A percentile compares a stretch with the other conserved stretches of the same genome.
These are phyloP conservation scores for Lojkania enalia DNA, from an alignment of 2,329 filamentous ascomycete species.

Conservation along the genomic window DNA sequence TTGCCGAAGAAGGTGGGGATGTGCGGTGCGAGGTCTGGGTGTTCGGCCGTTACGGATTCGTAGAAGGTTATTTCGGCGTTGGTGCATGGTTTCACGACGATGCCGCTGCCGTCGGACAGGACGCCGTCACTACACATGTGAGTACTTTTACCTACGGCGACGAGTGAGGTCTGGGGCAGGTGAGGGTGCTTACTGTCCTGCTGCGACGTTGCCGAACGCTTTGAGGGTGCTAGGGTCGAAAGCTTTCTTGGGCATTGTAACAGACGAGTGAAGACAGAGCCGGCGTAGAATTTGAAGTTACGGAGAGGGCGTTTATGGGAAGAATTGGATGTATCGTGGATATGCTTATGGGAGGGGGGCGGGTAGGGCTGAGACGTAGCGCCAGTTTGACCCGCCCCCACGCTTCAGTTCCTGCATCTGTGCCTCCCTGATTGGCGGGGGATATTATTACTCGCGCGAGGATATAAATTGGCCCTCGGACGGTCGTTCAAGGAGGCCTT, in stretches of 20 bases:
- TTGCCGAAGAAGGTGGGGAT: conserved; percentile 87
- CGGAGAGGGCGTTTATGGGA: too few species aligned
- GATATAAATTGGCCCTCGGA: too few species aligned
- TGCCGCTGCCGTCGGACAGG: conserved; percentile 77
- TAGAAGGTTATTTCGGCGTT: conserved; percentile 87
- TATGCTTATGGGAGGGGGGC: too few species aligned
- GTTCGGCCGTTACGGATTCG: conserved; percentile 66
- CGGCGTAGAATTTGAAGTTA: too few species aligned
- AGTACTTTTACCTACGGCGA: conserved; percentile 1
- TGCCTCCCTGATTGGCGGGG: too few species aligned
- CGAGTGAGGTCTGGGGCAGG: conserved; percentile 9
- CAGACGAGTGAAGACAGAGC: too few species aligned
- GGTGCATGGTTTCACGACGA: conserved; percentile 95
- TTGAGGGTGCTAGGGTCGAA: conserved; percentile 65
- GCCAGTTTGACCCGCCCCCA: too few species aligned
- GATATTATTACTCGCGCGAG: too few species aligned
- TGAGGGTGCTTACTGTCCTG: conserved; percentile 72
- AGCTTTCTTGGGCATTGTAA: conserved; percentile 44
- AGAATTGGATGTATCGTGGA: too few species aligned
- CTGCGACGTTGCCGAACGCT: conserved; percentile 75
- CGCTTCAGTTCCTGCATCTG: too few species aligned
- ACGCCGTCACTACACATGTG: conserved; percentile 75
- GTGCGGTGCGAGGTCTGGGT: conserved; percentile 74
- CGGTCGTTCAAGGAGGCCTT: too few species aligned
- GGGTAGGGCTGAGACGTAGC: too few species aligned